Evolutionary conservation across 2,329 filamentous ascomycete species (phyloP).

Genomic region (Aureobasidium sp.): DNA sequence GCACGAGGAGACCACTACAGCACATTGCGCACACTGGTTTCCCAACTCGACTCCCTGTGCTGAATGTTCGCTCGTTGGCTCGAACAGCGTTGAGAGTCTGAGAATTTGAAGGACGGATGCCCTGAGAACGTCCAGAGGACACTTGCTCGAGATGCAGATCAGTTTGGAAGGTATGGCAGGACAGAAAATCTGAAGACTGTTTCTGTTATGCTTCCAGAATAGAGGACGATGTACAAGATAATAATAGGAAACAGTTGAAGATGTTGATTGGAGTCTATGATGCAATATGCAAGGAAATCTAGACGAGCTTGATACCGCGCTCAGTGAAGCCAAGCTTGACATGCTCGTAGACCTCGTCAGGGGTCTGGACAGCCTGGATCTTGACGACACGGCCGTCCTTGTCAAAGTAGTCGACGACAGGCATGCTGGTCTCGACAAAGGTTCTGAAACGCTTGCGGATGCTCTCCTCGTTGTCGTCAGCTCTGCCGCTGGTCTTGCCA

Average conservation of each 20-base stretch:
- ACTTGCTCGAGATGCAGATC: too few relatives aligned
- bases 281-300: background rate
- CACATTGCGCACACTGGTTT: background rate
- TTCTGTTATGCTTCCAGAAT: too few relatives aligned
- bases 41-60: background rate
- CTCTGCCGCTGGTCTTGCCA: slow-evolving; percentile 83
- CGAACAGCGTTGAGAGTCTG: background rate
- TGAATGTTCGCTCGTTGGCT: background rate
- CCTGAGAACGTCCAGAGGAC: too few relatives aligned
- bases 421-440: slow-evolving; percentile 96
- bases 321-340: slow-evolving; percentile 44
- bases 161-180: too few relatives aligned
- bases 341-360: slow-evolving; percentile 57
- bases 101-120: background rate
- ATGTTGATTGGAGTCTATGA: background rate
- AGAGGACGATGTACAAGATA: too few relatives aligned
- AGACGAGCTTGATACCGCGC: slow-evolving; percentile 32
- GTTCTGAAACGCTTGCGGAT: slow-evolving; percentile 95
- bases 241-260: background rate
- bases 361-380: slow-evolving; percentile 62
- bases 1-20: background rate
- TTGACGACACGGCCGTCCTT: slow-evolving; percentile 71
- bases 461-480: slow-evolving; percentile 90
- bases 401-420: slow-evolving; percentile 82
- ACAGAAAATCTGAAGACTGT: too few relatives aligned